These are phyloP conservation scores for Rubia occidens DNA, from an alignment of 305 asterid genomes.

Conservation along the genomic window DNA sequence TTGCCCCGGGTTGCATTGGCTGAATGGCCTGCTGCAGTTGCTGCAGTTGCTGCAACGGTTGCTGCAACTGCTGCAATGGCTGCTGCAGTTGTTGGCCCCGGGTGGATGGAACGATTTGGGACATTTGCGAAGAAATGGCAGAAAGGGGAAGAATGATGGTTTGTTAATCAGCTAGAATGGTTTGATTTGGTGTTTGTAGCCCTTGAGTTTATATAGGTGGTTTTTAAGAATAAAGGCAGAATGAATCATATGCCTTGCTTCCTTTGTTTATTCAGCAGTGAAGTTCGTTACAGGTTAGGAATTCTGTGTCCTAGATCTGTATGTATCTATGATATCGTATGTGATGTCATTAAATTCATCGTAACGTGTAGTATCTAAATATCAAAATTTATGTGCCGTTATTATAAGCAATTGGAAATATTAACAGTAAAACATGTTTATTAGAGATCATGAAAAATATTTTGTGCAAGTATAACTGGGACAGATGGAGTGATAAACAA, in stretches of 20 bases:
- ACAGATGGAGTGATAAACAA: too few relatives aligned
- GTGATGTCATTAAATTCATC: too few relatives aligned
- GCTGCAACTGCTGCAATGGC: constrained; percentile 11
- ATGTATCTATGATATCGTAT: too few relatives aligned
- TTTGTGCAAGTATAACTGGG: too few relatives aligned
- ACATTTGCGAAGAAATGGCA: constrained; percentile 8
- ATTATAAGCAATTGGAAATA: too few relatives aligned
- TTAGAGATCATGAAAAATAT: too few relatives aligned
- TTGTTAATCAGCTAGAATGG: neutral
- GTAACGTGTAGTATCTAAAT: too few relatives aligned
- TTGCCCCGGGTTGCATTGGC: neutral
- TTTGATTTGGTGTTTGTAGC: neutral
- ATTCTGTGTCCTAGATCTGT: constrained; percentile 18
- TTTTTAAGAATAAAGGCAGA: constrained; percentile 36
- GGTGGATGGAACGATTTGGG: constrained; percentile 13
- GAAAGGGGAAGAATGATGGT: neutral
- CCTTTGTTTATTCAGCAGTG: constrained; percentile 22
- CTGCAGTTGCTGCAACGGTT: neutral
- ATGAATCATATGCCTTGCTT: constrained; percentile 64
- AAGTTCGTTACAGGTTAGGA: constrained; percentile 32
- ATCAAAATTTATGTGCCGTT: too few relatives aligned
- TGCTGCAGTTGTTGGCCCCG: constrained; percentile 15
- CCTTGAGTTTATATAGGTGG: neutral
- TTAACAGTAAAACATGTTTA: too few relatives aligned
- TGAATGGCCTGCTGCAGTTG: constrained; percentile 8